Evolutionary conservation across 495 filamentous ascomycete genomes (phyloP), one percentile per base, ranked within the genome.

Genomic region (Xylaria bambusicola): DNA sequence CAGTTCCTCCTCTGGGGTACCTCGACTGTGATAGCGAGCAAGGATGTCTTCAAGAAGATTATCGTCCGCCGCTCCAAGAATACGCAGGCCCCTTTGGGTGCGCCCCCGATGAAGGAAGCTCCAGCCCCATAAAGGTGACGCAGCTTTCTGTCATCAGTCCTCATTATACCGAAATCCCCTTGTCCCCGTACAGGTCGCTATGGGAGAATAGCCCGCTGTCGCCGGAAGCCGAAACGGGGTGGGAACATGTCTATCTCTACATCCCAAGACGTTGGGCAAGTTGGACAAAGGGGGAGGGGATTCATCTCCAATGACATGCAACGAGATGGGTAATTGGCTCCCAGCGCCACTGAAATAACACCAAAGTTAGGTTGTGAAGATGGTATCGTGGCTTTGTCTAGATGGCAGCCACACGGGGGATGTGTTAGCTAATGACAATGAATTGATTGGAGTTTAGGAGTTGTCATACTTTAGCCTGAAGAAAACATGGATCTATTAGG

Each of bases 1-100:
- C 63, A 68, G 42, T 79, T 74, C 58, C 47, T 72, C 21, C 54
- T 75, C n/a, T 84, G 81, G 81, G 62, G 62, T 40, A 71, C 51
- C 41, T 73, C 73, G 6, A 66, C 72, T 17, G 61, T 68, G 21
- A 6, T 80, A 10, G 50, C 72, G 35, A 71, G 56, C 48, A 61
- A 66, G 46, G 71, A 77, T 20, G 49, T 79, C 2, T 59, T 76
- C 62, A 73, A 72, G 71, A 60, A 62, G 42, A 71, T 75, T 42
- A 55, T 71, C 48, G 55, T n/a, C n/a, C n/a, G 52, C 36, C 54
- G 47, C 24, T 27, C 26, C 3, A 41, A 41, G 41, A 52, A 53
- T 50, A 62, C 51, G 27, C 49, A 65, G 66, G 50, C 58, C 60
- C 51, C 69, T 62, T 61, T 60, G 60, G 61, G 31, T 13, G 47